These are phyloP conservation scores for Lizanozyma gosingica DNA, from an alignment of 1,139 yeast species.

Conservation along the genomic window DNA sequence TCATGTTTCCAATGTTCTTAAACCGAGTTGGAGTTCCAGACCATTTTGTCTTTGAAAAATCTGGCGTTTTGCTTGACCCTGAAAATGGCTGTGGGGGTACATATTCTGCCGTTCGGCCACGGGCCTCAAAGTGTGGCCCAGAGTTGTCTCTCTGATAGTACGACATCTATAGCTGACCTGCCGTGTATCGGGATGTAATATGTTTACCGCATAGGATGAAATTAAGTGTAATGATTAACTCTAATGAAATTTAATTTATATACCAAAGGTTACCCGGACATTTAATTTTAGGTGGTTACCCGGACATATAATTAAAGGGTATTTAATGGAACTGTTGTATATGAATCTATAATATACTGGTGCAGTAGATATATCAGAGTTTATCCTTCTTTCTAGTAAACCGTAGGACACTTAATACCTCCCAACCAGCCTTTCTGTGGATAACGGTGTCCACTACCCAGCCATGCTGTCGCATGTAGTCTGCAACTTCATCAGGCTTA, in stretches of 20 bases:
- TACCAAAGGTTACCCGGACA: not conserved
- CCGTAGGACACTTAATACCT: conserved; percentile 67
- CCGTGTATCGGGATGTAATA: no score
- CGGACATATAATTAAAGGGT: no score
- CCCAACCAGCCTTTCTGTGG: conserved; percentile 90
- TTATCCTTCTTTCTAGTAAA: conserved; percentile 23
- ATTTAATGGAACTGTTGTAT: no score
- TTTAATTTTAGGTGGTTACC: not conserved
- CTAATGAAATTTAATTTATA: not conserved
- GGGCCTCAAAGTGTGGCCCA: not conserved
- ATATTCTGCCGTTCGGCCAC: not conserved
- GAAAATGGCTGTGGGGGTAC: not conserved
- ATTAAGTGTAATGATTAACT: not conserved
- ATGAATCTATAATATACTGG: no score
- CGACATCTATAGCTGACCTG: no score
- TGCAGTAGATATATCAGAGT: no score
- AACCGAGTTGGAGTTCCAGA: conserved; percentile 30
- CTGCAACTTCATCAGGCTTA: conserved; percentile 54
- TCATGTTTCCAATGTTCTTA: conserved; percentile 20
- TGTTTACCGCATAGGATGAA: no score
- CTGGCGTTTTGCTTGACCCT: not conserved
- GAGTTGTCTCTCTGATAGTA: not conserved
- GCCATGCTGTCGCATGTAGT: conserved; percentile 36
- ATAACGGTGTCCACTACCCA: conserved; percentile 50
- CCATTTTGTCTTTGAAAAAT: conserved; percentile 27